Percentiles rank a stretch among this genome's conserved stretches.
phyloP scores from a whole-genome alignment of 2,329 filamentous ascomycete species.

The Penicillium aurantiogriseum region DNA sequence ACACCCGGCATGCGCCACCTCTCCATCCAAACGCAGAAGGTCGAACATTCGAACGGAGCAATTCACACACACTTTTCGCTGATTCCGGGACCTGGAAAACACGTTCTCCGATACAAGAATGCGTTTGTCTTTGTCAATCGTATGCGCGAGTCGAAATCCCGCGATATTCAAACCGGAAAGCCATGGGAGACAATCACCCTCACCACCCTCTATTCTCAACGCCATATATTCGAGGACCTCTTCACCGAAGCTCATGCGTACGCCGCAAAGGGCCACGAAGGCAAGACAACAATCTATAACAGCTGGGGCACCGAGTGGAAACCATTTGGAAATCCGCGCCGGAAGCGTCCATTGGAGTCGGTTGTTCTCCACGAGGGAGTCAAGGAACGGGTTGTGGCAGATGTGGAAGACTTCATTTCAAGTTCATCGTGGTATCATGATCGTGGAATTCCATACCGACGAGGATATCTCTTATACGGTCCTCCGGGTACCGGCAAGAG shows the following conservation, averaged over 20 bases:
- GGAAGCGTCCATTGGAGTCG: slow-evolving; percentile 82
- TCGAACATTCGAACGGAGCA: slow-evolving; percentile 63
- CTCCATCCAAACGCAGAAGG: slow-evolving; percentile 63
- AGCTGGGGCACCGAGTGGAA: slow-evolving; percentile 82
- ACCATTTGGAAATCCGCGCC: slow-evolving; percentile 76
- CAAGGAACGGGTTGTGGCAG: slow-evolving; percentile 74
- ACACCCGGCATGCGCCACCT: slow-evolving; percentile 63
- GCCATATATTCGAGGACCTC: slow-evolving; percentile 84
- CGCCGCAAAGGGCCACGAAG: slow-evolving; percentile 76
- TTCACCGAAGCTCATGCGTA: slow-evolving; percentile 83
- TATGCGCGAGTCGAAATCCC: slow-evolving; percentile 79
- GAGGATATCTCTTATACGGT: slow-evolving; percentile 85
- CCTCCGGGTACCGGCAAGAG: slow-evolving; percentile 91
- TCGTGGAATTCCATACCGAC: slow-evolving; percentile 87
- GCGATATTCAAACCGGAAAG: slow-evolving; percentile 74
- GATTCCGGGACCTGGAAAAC: slow-evolving; percentile 85
- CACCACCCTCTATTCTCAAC: slow-evolving; percentile 85
- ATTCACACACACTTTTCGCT: slow-evolving; percentile 79
- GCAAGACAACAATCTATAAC: slow-evolving; percentile 90
- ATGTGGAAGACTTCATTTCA: slow-evolving; percentile 77
- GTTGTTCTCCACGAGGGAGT: slow-evolving; percentile 83
- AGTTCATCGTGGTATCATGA: slow-evolving; percentile 87
- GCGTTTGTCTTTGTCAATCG: slow-evolving; percentile 85
- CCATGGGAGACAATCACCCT: slow-evolving; percentile 93
- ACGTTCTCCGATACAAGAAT: slow-evolving; percentile 81